Conservation (phyloP, 139 green algal genomes). For the Tetratostichococcus sp. region DNA sequence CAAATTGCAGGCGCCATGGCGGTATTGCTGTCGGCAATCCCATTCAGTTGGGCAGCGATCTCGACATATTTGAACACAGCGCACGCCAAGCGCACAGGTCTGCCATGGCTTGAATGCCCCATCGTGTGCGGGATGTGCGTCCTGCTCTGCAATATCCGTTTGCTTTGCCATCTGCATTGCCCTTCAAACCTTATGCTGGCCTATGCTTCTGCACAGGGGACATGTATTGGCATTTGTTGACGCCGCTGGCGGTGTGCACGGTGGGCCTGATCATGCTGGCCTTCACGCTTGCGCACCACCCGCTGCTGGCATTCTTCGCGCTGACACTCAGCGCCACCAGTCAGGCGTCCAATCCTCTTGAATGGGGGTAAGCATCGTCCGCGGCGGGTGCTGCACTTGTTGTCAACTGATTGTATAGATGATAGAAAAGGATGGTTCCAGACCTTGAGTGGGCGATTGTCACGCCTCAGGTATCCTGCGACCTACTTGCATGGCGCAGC, state of each 20-base stretch:
- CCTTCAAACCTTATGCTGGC: too few species aligned
- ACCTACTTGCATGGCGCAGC: conserved; percentile 7
- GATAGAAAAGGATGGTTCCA: too few species aligned
- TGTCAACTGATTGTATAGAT: too few species aligned
- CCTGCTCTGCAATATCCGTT: too few species aligned
- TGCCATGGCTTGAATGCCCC: too few species aligned
- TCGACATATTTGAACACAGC: conserved; percentile 1
- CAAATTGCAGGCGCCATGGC: background rate
- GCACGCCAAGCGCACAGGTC: conserved; percentile 6
- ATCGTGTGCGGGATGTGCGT: too few species aligned
- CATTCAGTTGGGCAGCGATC: conserved; percentile 8
- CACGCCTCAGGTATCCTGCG: background rate
- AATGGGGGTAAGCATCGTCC: too few species aligned
- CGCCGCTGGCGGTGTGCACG: background rate
- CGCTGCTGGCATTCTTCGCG: background rate
- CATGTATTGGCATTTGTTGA: conserved; percentile 10
- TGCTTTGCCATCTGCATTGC: too few species aligned
- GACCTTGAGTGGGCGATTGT: too few species aligned
- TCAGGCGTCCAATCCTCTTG: conserved; percentile 11
- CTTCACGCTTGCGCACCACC: background rate
- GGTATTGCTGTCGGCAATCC: conserved; percentile 1
- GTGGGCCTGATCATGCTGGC: conserved; percentile 1
- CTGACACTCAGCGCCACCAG: conserved; percentile 5
- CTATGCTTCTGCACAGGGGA: conserved; percentile 3
- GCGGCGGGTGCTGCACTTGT: too few species aligned